Base-by-base conservation (phyloP, 2,329 filamentous ascomycete species). In the Ceratocystis smalleyi region DNA sequence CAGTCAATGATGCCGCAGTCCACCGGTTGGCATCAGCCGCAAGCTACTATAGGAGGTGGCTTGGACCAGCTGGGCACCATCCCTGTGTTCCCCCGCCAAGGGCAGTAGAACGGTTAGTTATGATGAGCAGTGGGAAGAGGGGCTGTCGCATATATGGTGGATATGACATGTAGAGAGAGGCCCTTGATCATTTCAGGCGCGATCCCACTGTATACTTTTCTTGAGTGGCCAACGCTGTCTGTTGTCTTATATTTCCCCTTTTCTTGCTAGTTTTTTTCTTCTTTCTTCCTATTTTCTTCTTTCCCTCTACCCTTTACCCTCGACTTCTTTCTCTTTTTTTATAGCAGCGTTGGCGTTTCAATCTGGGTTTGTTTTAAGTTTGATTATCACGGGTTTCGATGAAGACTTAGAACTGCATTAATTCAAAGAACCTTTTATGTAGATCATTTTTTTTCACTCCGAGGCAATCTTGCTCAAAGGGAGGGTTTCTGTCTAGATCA, bases 1-100 rank as follows among this genome's bases (percentile, higher is more conserved):
- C 91, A 97, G 72, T 89, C 88, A 57, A 86, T 95, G 62, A 94
- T 95, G 71, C 91, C 95, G 71, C 80, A 85, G 68, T 95, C 91
- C 0, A 91, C 89, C 73, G 89, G 89, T 1, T 97, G 94, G 90
- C 91, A 96, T 73, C 81, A 86, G 68, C 54, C 54, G 27, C 83
- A 83, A 67, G 84, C 86, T 68, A 83, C 89, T 71, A 82, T 87
- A 7, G 88, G 95, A 68, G 90, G 91, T 3, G 87, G 85, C 6
- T 72, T 94, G 63, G 89, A 96, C 71, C 83, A 88, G 68, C 71
- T 97, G 54, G 81, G 86, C 43, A 95, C 91, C 0, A 79, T 90
- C 32, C 86, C 86, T 0, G 83, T 97, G 0, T 99, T 99, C 71
- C 94, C 94, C 8, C 80, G 92, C 65, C 90, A 90, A 1, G 84